Evolutionary conservation across 2,329 filamentous ascomycete genomes (phyloP).

Genomic region (Colletotrichum cereale): DNA sequence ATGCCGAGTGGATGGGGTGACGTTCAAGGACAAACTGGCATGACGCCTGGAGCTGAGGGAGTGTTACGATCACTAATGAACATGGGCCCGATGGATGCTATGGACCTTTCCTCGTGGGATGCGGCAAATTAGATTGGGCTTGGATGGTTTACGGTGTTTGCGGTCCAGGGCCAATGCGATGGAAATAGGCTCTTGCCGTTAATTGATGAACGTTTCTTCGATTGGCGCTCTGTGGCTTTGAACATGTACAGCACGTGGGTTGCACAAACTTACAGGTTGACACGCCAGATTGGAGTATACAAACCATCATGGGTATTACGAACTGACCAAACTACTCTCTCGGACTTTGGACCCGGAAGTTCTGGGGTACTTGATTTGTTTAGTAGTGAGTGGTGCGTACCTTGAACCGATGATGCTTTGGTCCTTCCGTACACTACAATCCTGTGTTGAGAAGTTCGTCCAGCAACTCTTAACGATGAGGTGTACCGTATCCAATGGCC

Average conservation of each 20-base stretch:
- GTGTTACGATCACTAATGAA: conserved; percentile 69
- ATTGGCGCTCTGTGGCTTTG: neutral
- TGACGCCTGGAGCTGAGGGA: conserved; percentile 69
- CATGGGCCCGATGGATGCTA: conserved; percentile 70
- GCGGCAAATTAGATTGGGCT: conserved; percentile 41
- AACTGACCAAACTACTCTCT: neutral
- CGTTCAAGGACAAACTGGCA: conserved; percentile 57
- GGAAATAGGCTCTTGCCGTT: neutral
- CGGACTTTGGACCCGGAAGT: neutral
- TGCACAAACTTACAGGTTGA: neutral
- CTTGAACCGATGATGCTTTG: neutral
- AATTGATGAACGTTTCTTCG: neutral
- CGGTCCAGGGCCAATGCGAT: neutral
- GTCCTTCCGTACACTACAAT: neutral
- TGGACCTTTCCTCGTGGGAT: conserved; percentile 67
- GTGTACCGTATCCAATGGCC: neutral
- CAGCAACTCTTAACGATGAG: neutral
- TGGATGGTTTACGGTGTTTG: conserved; percentile 2
- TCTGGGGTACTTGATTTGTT: neutral
- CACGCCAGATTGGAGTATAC: neutral
- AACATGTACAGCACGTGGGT: neutral
- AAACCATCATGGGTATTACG: neutral
- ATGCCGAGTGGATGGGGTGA: conserved; percentile 61
- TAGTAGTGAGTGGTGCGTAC: neutral
- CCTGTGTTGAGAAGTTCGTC: neutral